phyloP scores from a whole-genome alignment of 345 rosid species.

The Raphanus sativus region DNA sequence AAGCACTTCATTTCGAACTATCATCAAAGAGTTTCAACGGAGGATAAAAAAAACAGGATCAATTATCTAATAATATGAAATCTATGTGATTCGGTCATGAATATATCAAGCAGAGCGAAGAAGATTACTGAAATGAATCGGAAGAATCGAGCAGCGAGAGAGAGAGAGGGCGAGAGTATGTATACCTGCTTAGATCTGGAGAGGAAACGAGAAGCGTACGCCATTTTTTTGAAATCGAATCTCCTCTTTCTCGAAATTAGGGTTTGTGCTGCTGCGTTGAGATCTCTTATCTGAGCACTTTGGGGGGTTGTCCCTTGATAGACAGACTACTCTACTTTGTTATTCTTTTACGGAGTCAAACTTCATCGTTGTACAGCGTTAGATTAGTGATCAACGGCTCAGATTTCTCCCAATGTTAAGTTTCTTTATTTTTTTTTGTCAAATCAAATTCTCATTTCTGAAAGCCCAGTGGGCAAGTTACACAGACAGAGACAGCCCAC shows the following conservation, averaged over 20 bases:
- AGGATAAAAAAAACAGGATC: too few species aligned
- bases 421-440: not conserved
- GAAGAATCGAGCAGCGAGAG: not conserved
- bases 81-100: too few species aligned
- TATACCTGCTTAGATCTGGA: constrained; percentile 80
- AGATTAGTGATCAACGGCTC: constrained; percentile 22
- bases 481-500: not conserved
- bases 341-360: constrained; percentile 12
- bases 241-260: constrained; percentile 28
- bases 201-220: constrained; percentile 65
- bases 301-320: not conserved
- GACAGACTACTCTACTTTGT: not conserved
- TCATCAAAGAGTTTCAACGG: too few species aligned
- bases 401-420: not conserved
- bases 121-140: not conserved
- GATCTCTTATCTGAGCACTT: constrained; percentile 34
- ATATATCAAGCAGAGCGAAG: not conserved
- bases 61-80: too few species aligned
- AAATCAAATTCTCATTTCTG: not conserved
- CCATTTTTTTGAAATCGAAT: constrained; percentile 45
- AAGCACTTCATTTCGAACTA: not conserved
- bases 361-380: not conserved
- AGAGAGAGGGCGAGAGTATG: not conserved
- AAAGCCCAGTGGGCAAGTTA: not conserved
- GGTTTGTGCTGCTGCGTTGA: constrained; percentile 30